Conservation (phyloP, 164 flowering plant species). For the Vitis riparia region DNA sequence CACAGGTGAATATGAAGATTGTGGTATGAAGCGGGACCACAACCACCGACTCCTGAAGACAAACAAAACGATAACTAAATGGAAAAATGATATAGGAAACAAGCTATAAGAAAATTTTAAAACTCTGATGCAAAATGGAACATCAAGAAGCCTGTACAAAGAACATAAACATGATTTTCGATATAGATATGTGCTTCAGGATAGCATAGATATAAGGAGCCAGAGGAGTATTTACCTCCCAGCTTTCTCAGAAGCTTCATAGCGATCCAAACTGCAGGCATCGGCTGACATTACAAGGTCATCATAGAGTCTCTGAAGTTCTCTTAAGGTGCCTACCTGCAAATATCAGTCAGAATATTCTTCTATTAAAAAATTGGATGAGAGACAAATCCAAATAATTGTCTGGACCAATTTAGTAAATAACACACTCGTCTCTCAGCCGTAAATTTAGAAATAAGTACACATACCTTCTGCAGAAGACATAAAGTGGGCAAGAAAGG, state of each 20-base stretch:
- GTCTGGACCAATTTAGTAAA: background rate
- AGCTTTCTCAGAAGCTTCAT: slow-evolving; percentile 61
- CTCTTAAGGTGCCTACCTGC: slow-evolving; percentile 73
- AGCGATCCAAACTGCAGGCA: slow-evolving; percentile 74
- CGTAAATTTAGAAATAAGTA: no score
- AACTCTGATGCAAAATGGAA: background rate
- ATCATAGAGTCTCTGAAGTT: slow-evolving; percentile 90
- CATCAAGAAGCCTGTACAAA: background rate
- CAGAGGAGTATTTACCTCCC: slow-evolving; percentile 45
- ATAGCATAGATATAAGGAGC: no score
- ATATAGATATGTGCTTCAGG: no score
- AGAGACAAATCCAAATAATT: background rate
- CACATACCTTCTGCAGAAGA: no score
- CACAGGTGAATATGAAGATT: slow-evolving; percentile 71
- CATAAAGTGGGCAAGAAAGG: no score
- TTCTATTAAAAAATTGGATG: background rate
- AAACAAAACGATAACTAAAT: background rate
- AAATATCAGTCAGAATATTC: slow-evolving; percentile 20
- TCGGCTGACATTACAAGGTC: slow-evolving; percentile 81
- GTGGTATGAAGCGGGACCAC: slow-evolving; percentile 87
- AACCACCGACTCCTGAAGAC: slow-evolving; percentile 85
- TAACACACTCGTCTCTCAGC: background rate
- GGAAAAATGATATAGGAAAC: background rate
- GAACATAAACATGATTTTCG: no score
- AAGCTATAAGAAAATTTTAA: background rate